Evolutionary conservation across 345 rosid species (phyloP), one percentile per base, ranked within the genome.

Genomic region (Viola odorata): DNA sequence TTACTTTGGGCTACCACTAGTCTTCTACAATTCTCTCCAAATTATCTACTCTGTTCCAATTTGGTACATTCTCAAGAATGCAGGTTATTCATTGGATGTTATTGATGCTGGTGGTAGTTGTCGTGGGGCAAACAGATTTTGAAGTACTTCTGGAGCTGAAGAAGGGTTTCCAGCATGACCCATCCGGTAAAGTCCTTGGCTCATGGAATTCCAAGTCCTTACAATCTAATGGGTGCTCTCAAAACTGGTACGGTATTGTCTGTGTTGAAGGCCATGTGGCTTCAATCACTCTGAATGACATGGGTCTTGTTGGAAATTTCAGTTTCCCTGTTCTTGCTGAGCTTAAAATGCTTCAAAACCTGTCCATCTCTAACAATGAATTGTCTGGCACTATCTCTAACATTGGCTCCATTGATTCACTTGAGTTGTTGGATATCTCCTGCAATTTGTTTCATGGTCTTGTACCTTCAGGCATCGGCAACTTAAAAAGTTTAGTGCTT

Each of bases 91-190:
- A 72, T 73, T 78, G 73, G 78, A 62, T 81, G 65, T 7, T 81
- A 38, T 61, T 81, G 50, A 64, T 83, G 45, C 64, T 84, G 66
- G 66, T 71, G 14, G 73, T 60, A 5, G 66, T 41, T 65, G 78
- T 76, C 62, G 65, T 80, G 12, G 90, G 81, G 59, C 76, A 78
- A 50, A 75, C 89, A 12, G 98, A 91, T 63, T 82, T 74, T 67
- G 88, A 85, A 58, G 85, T 95, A 55, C 94, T 91, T 45, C 64
- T 91, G 51, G 84, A 83, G 75, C 81, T 91, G 14, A 86, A 82
- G 78, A 86, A 82, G 67, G 91, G 90, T 14, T 62, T 91, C 57
- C 76, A 62, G 50, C 62, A 68, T 51, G 91, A 82, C 82, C 82
- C 88, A 62, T 75, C 89, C 8, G 86, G 85, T 47, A 58, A 73